Conservation (phyloP, 495 filamentous ascomycete genomes). For the Sordaria brevicollis region DNA sequence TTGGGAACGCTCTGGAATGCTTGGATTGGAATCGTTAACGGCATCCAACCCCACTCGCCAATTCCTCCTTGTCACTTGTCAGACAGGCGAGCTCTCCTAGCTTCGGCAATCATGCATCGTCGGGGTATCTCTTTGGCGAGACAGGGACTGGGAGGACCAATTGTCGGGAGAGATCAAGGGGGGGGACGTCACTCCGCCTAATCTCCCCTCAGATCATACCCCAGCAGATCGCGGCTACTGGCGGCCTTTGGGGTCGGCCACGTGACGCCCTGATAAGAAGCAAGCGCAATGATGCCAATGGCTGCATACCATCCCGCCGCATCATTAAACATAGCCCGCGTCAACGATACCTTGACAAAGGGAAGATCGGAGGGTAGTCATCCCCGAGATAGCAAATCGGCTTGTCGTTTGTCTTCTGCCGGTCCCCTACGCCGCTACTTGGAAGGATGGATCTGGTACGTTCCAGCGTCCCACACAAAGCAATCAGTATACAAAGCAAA, state of each 20-base stretch:
- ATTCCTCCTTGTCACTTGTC: neutral
- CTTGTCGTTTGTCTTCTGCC: neutral
- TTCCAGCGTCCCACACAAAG: conserved; percentile 6
- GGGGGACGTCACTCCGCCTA: neutral
- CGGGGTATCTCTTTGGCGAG: neutral
- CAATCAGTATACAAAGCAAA: conserved; percentile 1
- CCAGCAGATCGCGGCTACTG: conserved; percentile 18
- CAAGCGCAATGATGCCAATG: neutral
- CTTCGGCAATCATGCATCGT: conserved; percentile 1
- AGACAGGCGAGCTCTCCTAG: neutral
- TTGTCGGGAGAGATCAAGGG: neutral
- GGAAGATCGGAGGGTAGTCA: neutral
- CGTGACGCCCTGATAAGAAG: conserved; percentile 21
- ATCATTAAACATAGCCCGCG: conserved; percentile 23
- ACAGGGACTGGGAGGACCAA: neutral
- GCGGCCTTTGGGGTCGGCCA: conserved; percentile 16
- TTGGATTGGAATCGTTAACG: neutral
- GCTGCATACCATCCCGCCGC: conserved; percentile 10
- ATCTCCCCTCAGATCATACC: neutral
- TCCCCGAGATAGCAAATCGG: conserved; percentile 6
- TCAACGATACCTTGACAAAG: conserved; percentile 20
- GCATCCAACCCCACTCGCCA: neutral
- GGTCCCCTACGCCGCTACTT: neutral
- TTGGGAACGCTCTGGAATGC: neutral
- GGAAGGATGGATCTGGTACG: conserved; percentile 7